Base-by-base conservation (phyloP, 345 rosid species). In the Turritis glabra region DNA sequence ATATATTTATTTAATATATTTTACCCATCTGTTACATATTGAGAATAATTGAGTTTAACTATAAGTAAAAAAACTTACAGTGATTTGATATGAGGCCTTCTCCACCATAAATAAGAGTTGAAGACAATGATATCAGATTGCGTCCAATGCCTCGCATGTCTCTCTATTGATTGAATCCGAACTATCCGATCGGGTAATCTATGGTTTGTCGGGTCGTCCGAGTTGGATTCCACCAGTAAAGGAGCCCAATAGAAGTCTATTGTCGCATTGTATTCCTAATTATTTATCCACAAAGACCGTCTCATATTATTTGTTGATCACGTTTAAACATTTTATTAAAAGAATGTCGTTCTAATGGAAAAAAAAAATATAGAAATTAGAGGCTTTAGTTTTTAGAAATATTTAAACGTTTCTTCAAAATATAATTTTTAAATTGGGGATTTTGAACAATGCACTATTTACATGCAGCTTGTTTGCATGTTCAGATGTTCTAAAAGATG, bases 91-190 rank as follows among this genome's bases (percentile, higher is more conserved):
- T 66, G 35, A 53, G 85, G 74, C 54, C 78, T 81, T 83, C 89
- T 89, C 99, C 99, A 92, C 99, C 99, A 95, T 21, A 90, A 85
- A 57, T 92, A 95, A 5, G 98, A 85, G 79, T 95, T 89, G 54
- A 92, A 92, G 18, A 95, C 83, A 25, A 95, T 85, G 38, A 86
- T 76, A 78, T 90, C 93, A 7, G 86, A 88, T 11, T 86, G 67
- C 1, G 90, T 90, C 99, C 99, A 95, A 40, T 85, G 85, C 64
- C 81, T 82, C 0, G 91, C 98, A 69, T 95, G 99, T 77, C 76
- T 95, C 41, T 89, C 85, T 10, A 95, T 92, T 22, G 94, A 85
- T 71, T 92, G 92, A 12, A 90, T 86, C 73, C 88, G 82, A 26
- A 92, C 93, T 35, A 86, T 82, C 30, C 94, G 81, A 13, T 95